Conservation (phyloP, 2,329 filamentous ascomycete genomes). For the Dothidotthia symphoricarpi region DNA sequence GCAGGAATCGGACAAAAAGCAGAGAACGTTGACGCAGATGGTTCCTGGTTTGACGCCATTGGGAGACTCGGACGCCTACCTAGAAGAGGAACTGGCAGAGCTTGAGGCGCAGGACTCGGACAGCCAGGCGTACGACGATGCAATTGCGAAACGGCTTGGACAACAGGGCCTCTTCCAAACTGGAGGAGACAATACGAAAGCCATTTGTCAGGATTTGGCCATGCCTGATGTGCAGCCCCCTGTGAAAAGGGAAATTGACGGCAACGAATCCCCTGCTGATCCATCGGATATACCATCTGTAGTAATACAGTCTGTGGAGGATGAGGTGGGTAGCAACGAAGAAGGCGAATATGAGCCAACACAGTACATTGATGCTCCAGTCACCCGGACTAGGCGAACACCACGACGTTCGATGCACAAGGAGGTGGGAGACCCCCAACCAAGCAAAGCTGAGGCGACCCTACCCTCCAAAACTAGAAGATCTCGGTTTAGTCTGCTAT, state of each 20-base stretch:
- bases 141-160: slow-evolving; percentile 18
- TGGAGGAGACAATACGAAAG: background rate
- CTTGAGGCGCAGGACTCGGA: slow-evolving; percentile 15
- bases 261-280: background rate
- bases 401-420: slow-evolving; percentile 4
- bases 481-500: slow-evolving; percentile 28
- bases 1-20: slow-evolving; percentile 19
- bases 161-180: slow-evolving; percentile 17
- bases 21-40: slow-evolving; percentile 40
- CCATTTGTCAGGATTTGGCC: background rate
- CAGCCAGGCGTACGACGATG: slow-evolving; percentile 11
- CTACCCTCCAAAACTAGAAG: slow-evolving; percentile 5
- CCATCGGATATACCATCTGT: background rate
- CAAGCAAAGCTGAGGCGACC: too few relatives aligned
- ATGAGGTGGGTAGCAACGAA: slow-evolving; percentile 6
- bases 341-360: slow-evolving; percentile 32
- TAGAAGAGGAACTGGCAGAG: slow-evolving; percentile 16
- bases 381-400: slow-evolving; percentile 11
- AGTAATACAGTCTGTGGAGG: slow-evolving; percentile 9
- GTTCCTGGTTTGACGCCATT: slow-evolving; percentile 24
- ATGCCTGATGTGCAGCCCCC: background rate
- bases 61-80: slow-evolving; percentile 21
- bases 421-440: too few relatives aligned
- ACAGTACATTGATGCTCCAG: slow-evolving; percentile 26
- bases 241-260: background rate